Conservation (phyloP, 1,284 basidiomycete species). For the Fomitopsis betulina region DNA sequence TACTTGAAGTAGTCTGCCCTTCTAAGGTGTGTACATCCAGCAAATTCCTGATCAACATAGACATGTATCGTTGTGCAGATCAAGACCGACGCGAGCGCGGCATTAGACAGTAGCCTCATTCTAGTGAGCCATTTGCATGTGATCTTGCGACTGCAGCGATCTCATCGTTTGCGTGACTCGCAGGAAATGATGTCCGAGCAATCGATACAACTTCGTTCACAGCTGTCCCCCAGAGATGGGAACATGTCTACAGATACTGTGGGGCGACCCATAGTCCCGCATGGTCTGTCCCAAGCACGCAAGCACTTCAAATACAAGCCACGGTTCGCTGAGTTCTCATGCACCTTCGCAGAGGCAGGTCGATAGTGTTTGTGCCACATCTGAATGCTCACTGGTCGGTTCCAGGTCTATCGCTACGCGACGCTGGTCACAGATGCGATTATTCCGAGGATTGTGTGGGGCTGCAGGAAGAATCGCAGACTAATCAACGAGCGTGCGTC, state of each 20-base stretch:
- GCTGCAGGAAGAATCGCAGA: conserved; percentile 66
- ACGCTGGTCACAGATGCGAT: conserved; percentile 60
- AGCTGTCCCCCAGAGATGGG: conserved; percentile 29
- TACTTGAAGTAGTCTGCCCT: conserved; percentile 67
- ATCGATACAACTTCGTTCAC: conserved; percentile 50
- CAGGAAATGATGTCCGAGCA: conserved; percentile 75
- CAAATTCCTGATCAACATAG: not conserved
- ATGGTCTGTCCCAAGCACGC: conserved; percentile 44
- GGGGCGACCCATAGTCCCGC: conserved; percentile 38
- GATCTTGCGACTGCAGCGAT: no score
- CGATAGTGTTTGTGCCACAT: not conserved
- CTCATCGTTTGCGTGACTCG: not conserved
- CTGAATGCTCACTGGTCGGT: not conserved
- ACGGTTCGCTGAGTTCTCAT: conserved; percentile 74
- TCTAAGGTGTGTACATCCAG: conserved; percentile 51
- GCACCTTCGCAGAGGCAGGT: conserved; percentile 55
- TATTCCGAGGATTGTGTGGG: conserved; percentile 79
- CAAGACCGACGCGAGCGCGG: conserved; percentile 27
- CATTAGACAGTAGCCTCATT: conserved; percentile 52
- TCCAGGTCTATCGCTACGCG: conserved; percentile 70
- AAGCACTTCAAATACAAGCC: conserved; percentile 55
- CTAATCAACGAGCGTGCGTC: conserved; percentile 57
- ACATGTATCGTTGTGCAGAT: conserved; percentile 19
- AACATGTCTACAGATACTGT: conserved; percentile 44
- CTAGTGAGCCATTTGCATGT: conserved; percentile 35